Percentiles rank a stretch among this genome's conserved stretches.
Evolutionary conservation across 164 flowering plant species (phyloP).

Genomic region (Warburgia ugandensis): DNA sequence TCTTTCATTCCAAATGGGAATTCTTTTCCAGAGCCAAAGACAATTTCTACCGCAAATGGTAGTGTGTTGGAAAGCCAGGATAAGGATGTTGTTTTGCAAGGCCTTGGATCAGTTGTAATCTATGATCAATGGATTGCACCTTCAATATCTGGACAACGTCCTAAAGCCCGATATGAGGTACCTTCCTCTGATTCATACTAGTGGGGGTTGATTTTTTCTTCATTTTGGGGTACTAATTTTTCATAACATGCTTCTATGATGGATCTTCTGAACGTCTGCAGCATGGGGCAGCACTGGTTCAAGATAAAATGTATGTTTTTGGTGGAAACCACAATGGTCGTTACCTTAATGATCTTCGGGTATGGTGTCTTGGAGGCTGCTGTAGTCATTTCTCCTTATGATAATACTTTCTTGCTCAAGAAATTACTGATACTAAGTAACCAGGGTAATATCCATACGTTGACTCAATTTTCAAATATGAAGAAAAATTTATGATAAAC

Average conservation of each 20-base stretch:
- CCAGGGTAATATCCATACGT: no score
- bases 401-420: no score
- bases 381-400: no score
- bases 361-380: slow-evolving; percentile 18
- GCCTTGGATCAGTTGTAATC: slow-evolving; percentile 54
- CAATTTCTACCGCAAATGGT: slow-evolving; percentile 64
- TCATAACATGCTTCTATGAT: background rate
- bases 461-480: no score
- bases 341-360: slow-evolving; percentile 96
- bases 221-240: background rate
- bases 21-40: slow-evolving; percentile 54
- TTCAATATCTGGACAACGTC: slow-evolving; percentile 72
- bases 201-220: background rate
- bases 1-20: slow-evolving; percentile 56
- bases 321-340: slow-evolving; percentile 99
- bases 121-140: slow-evolving; percentile 95
- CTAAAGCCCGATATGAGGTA: slow-evolving; percentile 95
- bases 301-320: slow-evolving; percentile 88
- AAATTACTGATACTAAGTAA: no score
- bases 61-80: slow-evolving; percentile 57
- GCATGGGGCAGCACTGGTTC: slow-evolving; percentile 92
- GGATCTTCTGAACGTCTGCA: slow-evolving; percentile 19
- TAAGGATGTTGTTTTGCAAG: slow-evolving; percentile 81
- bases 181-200: slow-evolving; percentile 2
- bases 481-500: no score